Evolutionary conservation across 192 early-diverging fungal genomes (phyloP).

Genomic region (Entomortierella parvispora): DNA sequence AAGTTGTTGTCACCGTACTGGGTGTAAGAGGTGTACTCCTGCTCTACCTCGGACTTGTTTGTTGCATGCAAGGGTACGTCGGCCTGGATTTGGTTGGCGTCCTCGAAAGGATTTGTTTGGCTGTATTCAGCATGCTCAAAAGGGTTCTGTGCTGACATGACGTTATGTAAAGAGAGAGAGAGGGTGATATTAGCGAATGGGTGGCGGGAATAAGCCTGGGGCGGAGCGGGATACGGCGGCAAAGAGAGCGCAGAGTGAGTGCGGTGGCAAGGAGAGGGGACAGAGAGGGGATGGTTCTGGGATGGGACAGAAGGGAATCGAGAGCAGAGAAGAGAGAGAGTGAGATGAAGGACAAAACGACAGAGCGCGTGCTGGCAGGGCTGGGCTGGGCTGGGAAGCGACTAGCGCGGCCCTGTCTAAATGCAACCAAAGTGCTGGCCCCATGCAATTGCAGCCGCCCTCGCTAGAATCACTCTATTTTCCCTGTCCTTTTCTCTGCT

Average conservation of each 20-base stretch:
- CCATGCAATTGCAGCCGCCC: too few species aligned
- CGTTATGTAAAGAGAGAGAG: too few species aligned
- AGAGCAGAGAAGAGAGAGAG: too few species aligned
- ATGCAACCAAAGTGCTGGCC: too few species aligned
- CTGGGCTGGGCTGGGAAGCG: too few species aligned
- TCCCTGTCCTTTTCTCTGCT: too few species aligned
- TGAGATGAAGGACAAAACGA: too few species aligned
- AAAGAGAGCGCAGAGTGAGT: background rate
- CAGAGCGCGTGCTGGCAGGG: too few species aligned
- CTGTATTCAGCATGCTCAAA: constrained; percentile 54
- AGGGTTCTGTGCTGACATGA: constrained; percentile 41
- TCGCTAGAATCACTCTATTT: too few species aligned
- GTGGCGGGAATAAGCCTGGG: background rate
- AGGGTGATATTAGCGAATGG: too few species aligned
- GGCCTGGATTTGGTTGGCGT: constrained; percentile 57
- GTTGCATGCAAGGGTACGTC: constrained; percentile 44
- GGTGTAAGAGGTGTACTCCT: constrained; percentile 46
- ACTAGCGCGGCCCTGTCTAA: background rate
- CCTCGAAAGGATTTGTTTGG: constrained; percentile 62
- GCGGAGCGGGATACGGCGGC: background rate
- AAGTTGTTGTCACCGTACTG: constrained; percentile 48
- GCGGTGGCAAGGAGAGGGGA: background rate
- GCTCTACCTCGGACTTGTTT: constrained; percentile 28
- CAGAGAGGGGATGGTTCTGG: background rate
- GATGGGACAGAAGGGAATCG: constrained; percentile 15